Percentiles rank a stretch among this genome's conserved stretches.
Conservation (phyloP, 495 filamentous ascomycete species). For the Neurospora tetraspora region DNA sequence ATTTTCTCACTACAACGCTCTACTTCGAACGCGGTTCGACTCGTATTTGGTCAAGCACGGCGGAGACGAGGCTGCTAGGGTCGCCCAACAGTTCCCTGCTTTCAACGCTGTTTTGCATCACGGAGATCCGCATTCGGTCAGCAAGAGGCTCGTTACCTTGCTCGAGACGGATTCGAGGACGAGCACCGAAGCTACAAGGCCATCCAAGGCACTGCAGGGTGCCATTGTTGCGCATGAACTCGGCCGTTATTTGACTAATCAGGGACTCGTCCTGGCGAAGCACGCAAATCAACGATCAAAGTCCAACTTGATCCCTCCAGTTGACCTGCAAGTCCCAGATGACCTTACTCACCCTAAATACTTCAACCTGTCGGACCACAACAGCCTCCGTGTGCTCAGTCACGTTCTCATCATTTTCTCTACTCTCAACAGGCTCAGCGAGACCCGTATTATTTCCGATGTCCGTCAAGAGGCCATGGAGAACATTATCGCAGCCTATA, state of each 20-base stretch:
- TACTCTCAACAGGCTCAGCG: constrained; percentile 40
- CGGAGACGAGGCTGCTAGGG: constrained; percentile 26
- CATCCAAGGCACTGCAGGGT: constrained; percentile 56
- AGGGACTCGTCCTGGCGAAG: constrained; percentile 46
- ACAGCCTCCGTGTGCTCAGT: constrained; percentile 49
- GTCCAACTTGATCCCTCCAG: constrained; percentile 41
- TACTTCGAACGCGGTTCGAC: constrained; percentile 63
- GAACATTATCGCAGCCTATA: constrained; percentile 68
- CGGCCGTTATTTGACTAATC: constrained; percentile 43
- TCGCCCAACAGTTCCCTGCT: constrained; percentile 34
- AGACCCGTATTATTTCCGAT: constrained; percentile 21
- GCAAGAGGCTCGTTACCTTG: constrained; percentile 38
- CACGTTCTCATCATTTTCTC: constrained; percentile 45
- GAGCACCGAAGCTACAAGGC: constrained; percentile 38
- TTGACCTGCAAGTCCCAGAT: constrained; percentile 15
- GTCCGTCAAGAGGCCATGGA: constrained; percentile 36
- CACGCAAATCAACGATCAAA: constrained; percentile 37
- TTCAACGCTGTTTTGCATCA: constrained; percentile 43
- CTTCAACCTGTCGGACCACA: constrained; percentile 42
- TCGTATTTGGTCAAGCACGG: constrained; percentile 42
- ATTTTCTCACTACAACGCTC: constrained; percentile 80
- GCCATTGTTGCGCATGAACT: constrained; percentile 51
- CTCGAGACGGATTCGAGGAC: constrained; percentile 39
- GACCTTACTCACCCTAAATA: constrained; percentile 29
- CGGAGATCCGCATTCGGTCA: constrained; percentile 39